These are phyloP conservation scores for Plicaturopsis crispa DNA, from an alignment of 768 basidiomycete species.

Conservation along the genomic window DNA sequence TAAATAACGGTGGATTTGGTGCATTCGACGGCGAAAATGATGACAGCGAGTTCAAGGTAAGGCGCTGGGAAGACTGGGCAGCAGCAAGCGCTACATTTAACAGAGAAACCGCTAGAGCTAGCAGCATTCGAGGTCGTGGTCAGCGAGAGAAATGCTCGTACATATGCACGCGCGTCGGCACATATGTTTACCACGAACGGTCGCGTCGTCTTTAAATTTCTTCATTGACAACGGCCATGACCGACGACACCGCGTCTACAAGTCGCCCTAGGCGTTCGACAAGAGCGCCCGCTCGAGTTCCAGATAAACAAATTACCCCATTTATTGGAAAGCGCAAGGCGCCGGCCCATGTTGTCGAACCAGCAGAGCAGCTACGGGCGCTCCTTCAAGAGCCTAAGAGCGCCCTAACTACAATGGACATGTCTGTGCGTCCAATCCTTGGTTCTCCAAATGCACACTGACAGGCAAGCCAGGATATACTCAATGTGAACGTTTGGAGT, in stretches of 20 bases:
- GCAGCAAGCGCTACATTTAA: slow-evolving; percentile 20
- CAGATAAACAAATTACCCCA: no score
- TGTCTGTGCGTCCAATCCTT: slow-evolving; percentile 34
- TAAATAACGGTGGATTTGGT: slow-evolving; percentile 29
- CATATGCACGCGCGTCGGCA: no score
- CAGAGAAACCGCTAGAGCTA: slow-evolving; percentile 26
- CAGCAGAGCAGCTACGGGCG: slow-evolving; percentile 26
- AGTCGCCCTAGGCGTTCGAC: no score
- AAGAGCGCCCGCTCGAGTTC: no score
- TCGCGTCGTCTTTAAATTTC: no score
- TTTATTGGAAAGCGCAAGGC: no score
- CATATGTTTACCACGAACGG: no score
- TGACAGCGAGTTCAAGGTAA: slow-evolving; percentile 28
- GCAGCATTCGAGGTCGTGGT: slow-evolving; percentile 20
- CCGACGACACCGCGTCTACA: no score
- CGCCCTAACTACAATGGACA: slow-evolving; percentile 37
- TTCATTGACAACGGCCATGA: no score
- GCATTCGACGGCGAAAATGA: slow-evolving; percentile 21
- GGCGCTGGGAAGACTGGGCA: slow-evolving; percentile 23
- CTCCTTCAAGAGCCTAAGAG: slow-evolving; percentile 43
- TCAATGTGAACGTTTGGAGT: slow-evolving; percentile 38
- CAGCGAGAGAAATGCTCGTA: background rate
- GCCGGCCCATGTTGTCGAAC: no score
- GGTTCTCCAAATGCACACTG: slow-evolving; percentile 5
- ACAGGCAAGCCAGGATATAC: slow-evolving; percentile 32